phyloP scores from a whole-genome alignment of 2,329 filamentous ascomycete genomes.

The Alternaria rosae region DNA sequence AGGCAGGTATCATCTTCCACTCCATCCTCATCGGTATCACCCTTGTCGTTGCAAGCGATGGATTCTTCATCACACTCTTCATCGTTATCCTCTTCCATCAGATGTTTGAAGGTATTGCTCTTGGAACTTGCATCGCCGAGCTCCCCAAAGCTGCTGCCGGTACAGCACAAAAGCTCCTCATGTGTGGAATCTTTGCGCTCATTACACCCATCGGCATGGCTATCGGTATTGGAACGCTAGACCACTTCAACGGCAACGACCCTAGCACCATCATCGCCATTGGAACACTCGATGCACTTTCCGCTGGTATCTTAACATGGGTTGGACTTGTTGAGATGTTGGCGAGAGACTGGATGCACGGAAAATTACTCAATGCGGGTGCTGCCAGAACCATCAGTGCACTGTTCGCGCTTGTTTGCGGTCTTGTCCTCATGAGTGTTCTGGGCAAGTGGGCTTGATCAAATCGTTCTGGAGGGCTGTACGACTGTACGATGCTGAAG shows the following conservation, averaged over 20 bases:
- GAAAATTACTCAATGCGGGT: slow-evolving; percentile 59
- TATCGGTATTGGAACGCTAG: slow-evolving; percentile 76
- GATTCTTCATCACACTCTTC: slow-evolving; percentile 60
- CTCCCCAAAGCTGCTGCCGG: slow-evolving; percentile 54
- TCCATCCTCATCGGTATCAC: slow-evolving; percentile 72
- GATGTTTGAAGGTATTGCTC: slow-evolving; percentile 78
- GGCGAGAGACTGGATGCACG: slow-evolving; percentile 74
- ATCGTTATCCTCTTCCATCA: slow-evolving; percentile 79
- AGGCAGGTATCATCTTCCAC: slow-evolving; percentile 78
- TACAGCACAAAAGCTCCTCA: slow-evolving; percentile 62
- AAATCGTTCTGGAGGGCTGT: neutral
- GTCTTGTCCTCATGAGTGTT: slow-evolving; percentile 74
- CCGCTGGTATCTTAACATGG: slow-evolving; percentile 80
- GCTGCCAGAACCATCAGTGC: slow-evolving; percentile 59
- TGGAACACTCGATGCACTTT: slow-evolving; percentile 76
- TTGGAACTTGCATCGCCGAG: slow-evolving; percentile 73
- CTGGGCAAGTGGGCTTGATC: slow-evolving; percentile 75
- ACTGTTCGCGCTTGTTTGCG: slow-evolving; percentile 63
- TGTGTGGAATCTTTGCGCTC: slow-evolving; percentile 71
- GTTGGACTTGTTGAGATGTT: slow-evolving; percentile 82
- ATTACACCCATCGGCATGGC: slow-evolving; percentile 82
- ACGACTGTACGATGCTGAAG: neutral
- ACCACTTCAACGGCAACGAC: slow-evolving; percentile 77
- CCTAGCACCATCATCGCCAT: slow-evolving; percentile 72
- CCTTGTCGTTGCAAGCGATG: slow-evolving; percentile 62